phyloP scores from a whole-genome alignment of 2,329 filamentous ascomycete genomes.

The Scopulariopsis brevicaulis region DNA sequence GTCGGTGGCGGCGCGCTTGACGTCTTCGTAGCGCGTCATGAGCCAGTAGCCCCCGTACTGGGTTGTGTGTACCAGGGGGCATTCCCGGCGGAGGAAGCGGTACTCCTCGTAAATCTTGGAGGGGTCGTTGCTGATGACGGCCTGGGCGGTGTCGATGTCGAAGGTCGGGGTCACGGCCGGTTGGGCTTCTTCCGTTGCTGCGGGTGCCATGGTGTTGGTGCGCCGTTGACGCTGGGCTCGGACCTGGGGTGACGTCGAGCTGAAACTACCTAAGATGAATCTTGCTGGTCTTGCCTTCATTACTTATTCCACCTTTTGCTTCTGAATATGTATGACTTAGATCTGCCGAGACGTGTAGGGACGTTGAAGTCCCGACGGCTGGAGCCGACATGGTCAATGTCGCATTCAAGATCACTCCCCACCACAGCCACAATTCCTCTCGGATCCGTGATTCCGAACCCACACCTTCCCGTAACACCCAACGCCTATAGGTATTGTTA shows the following conservation, averaged over 20 bases:
- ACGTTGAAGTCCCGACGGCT: not conserved
- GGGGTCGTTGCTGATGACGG: slow-evolving; percentile 10
- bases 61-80: slow-evolving; percentile 9
- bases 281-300: not conserved
- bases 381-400: not conserved
- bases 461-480: too few species aligned
- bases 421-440: not conserved
- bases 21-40: slow-evolving; percentile 11
- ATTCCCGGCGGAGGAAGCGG: slow-evolving; percentile 8
- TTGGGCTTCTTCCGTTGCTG: not conserved
- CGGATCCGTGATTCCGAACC: not conserved
- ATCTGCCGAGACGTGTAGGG: not conserved
- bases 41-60: slow-evolving; percentile 12
- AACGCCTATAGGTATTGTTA: too few species aligned
- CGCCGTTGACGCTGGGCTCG: not conserved
- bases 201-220: not conserved
- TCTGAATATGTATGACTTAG: not conserved
- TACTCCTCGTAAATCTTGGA: slow-evolving; percentile 10
- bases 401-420: not conserved
- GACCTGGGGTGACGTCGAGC: not conserved
- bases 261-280: not conserved
- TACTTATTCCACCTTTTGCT: not conserved
- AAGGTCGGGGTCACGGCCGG: not conserved
- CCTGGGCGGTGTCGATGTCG: slow-evolving; percentile 9
- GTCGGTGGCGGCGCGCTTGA: slow-evolving; percentile 10